Evolutionary conservation across 2,329 filamentous ascomycete species (phyloP).

Genomic region (Verticillium zaregamsianum): DNA sequence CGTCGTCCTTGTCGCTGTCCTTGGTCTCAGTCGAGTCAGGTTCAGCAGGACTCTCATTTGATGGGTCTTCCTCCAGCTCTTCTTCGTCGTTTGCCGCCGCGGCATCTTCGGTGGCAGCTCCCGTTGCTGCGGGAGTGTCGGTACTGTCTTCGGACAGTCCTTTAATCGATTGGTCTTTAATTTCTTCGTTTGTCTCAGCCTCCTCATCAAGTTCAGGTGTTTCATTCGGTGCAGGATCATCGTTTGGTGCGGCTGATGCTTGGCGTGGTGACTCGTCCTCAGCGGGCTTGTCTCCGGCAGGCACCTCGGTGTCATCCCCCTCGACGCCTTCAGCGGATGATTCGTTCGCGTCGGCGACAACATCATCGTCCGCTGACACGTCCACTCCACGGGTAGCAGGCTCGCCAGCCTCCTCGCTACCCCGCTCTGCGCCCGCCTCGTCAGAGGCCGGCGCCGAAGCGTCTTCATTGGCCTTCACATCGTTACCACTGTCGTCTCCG

Average conservation of each 20-base stretch:
- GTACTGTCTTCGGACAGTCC: constrained; percentile 1
- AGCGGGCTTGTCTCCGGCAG: background rate
- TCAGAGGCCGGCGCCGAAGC: background rate
- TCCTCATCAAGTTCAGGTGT: background rate
- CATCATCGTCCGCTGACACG: background rate
- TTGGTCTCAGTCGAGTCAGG: background rate
- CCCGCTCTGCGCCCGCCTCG: constrained; percentile 3
- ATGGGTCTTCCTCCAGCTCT: background rate
- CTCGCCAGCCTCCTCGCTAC: background rate
- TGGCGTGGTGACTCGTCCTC: too few relatives aligned
- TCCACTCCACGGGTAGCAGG: background rate
- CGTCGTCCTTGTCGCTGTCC: background rate
- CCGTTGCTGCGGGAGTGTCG: background rate
- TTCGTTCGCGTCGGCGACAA: background rate
- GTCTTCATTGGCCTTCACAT: constrained; percentile 5
- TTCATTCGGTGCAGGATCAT: background rate
- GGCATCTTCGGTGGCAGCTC: background rate
- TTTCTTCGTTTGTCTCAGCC: background rate
- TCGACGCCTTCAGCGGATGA: background rate
- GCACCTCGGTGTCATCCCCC: constrained; percentile 7
- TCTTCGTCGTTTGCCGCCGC: background rate
- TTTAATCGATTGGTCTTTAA: background rate
- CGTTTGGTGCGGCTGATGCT: background rate
- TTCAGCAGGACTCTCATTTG: background rate
- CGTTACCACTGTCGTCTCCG: background rate